These are phyloP conservation scores for Yarrowia osloensis DNA, from an alignment of 805 yeast genomes.

Conservation along the genomic window DNA sequence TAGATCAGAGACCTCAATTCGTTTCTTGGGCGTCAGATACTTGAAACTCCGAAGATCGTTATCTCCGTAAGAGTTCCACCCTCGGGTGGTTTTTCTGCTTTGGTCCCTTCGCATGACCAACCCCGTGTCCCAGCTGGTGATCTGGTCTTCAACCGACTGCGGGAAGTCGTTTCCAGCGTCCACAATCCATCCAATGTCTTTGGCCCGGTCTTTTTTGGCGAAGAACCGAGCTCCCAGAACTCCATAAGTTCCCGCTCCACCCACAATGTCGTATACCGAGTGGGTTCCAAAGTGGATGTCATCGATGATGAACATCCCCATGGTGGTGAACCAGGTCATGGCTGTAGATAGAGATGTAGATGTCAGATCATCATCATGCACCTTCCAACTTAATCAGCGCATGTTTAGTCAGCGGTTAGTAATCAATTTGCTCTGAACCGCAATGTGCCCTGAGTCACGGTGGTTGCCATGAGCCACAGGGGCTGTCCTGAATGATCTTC, in stretches of 20 bases:
- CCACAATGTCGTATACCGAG: conserved; percentile 58
- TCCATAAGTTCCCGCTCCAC: conserved; percentile 90
- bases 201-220: conserved; percentile 45
- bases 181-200: conserved; percentile 62
- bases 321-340: conserved; percentile 51
- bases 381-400: conserved; percentile 3
- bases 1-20: conserved; percentile 61
- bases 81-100: conserved; percentile 69
- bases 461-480: too few species aligned
- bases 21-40: conserved; percentile 61
- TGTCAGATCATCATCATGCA: not conserved
- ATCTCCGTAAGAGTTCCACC: conserved; percentile 72
- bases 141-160: conserved; percentile 44
- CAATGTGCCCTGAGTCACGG: too few species aligned
- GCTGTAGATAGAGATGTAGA: not conserved
- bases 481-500: too few species aligned
- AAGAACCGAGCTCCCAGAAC: conserved; percentile 68
- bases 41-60: conserved; percentile 62
- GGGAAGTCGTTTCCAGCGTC: conserved; percentile 86
- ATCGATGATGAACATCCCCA: conserved; percentile 91
- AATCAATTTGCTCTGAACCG: too few species aligned
- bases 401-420: not conserved
- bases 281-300: conserved; percentile 62
- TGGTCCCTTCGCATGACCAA: conserved; percentile 55
- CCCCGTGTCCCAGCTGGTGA: conserved; percentile 65